These are phyloP conservation scores for Volvox africanus DNA, from an alignment of 139 green algal genomes.

Conservation along the genomic window DNA sequence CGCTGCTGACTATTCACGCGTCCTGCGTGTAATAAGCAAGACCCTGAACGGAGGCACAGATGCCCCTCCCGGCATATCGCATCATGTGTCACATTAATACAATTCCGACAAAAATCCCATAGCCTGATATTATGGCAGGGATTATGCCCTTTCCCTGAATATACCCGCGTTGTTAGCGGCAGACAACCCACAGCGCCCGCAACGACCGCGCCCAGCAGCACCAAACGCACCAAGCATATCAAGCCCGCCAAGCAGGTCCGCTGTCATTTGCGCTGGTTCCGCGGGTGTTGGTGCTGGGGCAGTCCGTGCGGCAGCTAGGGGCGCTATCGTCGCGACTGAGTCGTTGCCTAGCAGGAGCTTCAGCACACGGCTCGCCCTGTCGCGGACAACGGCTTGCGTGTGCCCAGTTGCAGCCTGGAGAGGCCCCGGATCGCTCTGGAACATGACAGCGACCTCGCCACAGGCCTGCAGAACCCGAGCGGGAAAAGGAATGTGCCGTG, in stretches of 20 bases:
- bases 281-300: not conserved
- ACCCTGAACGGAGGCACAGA: no score
- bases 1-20: no score
- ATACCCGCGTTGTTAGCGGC: no score
- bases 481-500: no score
- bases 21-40: no score
- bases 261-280: not conserved
- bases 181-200: no score
- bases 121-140: no score
- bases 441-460: conserved; percentile 81
- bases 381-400: conserved; percentile 65
- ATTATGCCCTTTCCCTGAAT: no score
- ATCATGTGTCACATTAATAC: no score
- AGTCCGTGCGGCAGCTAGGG: not conserved
- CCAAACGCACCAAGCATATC: conserved; percentile 15
- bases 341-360: conserved; percentile 14
- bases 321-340: not conserved
- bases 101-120: no score
- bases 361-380: conserved; percentile 53
- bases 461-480: conserved; percentile 41
- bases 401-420: conserved; percentile 52
- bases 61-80: no score
- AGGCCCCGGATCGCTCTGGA: conserved; percentile 70
- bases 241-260: conserved; percentile 2
- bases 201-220: no score